These are phyloP conservation scores for Pythium graminicola DNA, from an alignment of 352 stramenopile genomes.

Conservation along the genomic window DNA sequence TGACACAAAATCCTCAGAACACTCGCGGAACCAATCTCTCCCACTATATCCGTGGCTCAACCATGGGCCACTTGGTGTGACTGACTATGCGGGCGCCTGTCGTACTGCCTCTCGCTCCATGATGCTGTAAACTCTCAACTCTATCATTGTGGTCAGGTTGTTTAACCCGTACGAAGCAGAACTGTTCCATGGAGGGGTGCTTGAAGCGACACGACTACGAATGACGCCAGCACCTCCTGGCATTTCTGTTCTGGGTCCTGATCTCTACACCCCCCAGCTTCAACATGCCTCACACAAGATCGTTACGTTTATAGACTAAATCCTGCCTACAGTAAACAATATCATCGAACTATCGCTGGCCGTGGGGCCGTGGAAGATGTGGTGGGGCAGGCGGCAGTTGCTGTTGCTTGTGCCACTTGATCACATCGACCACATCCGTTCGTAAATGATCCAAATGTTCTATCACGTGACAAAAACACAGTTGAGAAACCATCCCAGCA, in stretches of 20 bases:
- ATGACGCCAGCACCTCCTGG: slow-evolving; percentile 4
- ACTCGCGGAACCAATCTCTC: slow-evolving; percentile 1
- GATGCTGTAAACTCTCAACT: no score
- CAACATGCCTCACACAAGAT: background rate
- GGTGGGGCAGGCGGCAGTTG: slow-evolving; percentile 1
- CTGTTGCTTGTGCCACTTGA: slow-evolving; percentile 37
- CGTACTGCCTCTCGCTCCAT: background rate
- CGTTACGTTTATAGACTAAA: background rate
- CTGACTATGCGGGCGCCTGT: background rate
- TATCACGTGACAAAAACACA: background rate
- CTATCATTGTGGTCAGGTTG: background rate
- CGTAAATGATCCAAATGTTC: slow-evolving; percentile 33
- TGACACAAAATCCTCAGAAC: slow-evolving; percentile 4
- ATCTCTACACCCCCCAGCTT: background rate
- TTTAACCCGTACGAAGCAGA: background rate
- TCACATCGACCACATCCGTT: slow-evolving; percentile 35
- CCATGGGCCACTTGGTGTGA: background rate
- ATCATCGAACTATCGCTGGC: background rate
- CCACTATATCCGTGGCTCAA: background rate
- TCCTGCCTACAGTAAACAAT: background rate
- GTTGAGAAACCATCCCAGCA: background rate
- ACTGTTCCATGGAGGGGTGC: background rate
- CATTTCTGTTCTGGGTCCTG: background rate
- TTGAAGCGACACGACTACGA: background rate
- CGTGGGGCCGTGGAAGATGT: background rate